Evolutionary conservation across 2,329 filamentous ascomycete genomes (phyloP), one percentile per base, ranked within the genome.

Genomic region (Corynespora cassiicola): DNA sequence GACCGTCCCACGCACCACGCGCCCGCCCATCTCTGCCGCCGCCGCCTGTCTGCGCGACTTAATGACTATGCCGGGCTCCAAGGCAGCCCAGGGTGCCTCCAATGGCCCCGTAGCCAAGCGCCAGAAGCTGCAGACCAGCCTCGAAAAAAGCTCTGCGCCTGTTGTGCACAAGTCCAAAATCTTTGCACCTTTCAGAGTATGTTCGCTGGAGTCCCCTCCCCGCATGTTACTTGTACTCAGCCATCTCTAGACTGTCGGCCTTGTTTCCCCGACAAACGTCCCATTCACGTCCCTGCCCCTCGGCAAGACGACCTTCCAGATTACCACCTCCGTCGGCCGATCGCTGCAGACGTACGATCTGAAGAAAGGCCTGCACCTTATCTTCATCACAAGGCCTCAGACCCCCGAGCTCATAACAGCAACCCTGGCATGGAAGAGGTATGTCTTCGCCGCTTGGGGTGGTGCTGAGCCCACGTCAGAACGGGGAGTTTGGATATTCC

Each of bases 271-370:
- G 1, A 96, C 92, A 2, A 73, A 78, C 31, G 90, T 96, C 0
- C 92, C 94, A 0, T 97, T 99, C 63, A 91, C 92, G 2, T 87
- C 87, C 5, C 80, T 95, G 20, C 88, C 92, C 1, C 77, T 96
- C 11, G 94, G 94, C 41, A 96, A 95, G 71, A 92, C 89, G 1
- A 95, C 90, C 3, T 99, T 96, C 65, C 94, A 99, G 68, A 90
- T 99, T 69, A 97, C 94, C 21, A 99, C 94, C 19, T 97, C 90
- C 0, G 88, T 95, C 46, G 94, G 92, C 47, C 82, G 85, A 58
- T 89, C 86, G 42, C 79, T 99, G 30, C 94, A 99, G 71, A 99
- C 94, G 0, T 99, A 99, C 74, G 94, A 99, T 66, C 75, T 99
- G 46, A 89, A 87, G 67, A 84, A 86, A 57, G 92, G 92, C 30